Evolutionary conservation across 169 alveolate species (phyloP).

Genomic region (Cryptosporidium parvum): DNA sequence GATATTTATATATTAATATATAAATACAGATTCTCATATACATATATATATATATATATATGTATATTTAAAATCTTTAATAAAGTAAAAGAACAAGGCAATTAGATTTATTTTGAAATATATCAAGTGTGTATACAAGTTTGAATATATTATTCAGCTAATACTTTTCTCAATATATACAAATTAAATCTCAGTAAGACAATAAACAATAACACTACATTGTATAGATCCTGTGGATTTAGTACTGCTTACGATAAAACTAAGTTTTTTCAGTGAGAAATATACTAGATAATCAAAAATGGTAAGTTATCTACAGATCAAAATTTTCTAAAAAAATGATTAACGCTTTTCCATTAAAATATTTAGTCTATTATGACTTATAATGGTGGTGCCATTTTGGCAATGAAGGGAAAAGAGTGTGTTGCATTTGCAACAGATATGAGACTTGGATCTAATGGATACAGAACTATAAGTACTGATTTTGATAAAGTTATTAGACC

Average conservation of each 20-base stretch:
- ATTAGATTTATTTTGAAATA: too few relatives aligned
- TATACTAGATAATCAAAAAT: neutral
- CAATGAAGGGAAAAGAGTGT: slow-evolving; percentile 97
- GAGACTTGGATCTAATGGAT: slow-evolving; percentile 91
- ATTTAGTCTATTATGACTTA: slow-evolving; percentile 83
- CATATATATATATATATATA: too few relatives aligned
- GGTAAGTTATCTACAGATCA: neutral
- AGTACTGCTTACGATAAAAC: neutral
- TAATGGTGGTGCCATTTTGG: slow-evolving; percentile 96
- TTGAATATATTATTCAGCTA: neutral
- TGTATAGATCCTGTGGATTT: neutral
- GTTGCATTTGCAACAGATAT: slow-evolving; percentile 96
- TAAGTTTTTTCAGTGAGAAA: neutral
- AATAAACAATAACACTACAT: neutral
- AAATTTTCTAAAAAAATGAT: too few relatives aligned
- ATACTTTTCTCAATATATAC: neutral
- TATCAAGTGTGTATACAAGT: neutral
- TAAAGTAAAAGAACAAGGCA: neutral
- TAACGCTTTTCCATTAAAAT: neutral
- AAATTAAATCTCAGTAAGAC: neutral
- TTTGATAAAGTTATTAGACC: slow-evolving; percentile 91
- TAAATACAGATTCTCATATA: too few relatives aligned
- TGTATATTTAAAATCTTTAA: too few relatives aligned
- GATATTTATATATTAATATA: too few relatives aligned
- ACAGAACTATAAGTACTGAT: slow-evolving; percentile 88